phyloP scores from a whole-genome alignment of 306 rosid genomes.

The Datisca glomerata region DNA sequence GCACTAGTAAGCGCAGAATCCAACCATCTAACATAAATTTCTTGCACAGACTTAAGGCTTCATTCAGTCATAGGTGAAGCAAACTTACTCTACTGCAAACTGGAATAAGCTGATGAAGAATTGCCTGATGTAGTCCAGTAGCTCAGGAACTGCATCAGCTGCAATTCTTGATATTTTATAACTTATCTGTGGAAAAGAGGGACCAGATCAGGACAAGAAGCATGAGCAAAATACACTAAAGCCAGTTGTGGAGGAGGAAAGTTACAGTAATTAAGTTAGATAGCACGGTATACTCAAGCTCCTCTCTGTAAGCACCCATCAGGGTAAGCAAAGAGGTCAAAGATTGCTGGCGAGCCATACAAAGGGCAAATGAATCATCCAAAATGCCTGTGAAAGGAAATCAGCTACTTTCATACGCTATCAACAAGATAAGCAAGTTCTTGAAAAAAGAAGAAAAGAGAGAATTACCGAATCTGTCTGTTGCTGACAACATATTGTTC shows the following conservation, averaged over 20 bases:
- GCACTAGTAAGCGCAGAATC: no score
- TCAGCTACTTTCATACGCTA: conserved; percentile 11
- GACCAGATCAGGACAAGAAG: conserved; percentile 17
- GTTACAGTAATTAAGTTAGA: conserved; percentile 71
- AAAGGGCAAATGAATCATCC: conserved; percentile 83
- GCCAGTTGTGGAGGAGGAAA: conserved; percentile 5
- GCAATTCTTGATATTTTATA: conserved; percentile 37
- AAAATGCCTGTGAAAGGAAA: conserved; percentile 52
- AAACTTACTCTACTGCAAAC: conserved; percentile 68
- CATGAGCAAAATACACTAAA: conserved; percentile 6
- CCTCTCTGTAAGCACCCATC: conserved; percentile 72
- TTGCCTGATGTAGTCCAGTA: conserved; percentile 34
- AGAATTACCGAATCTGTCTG: conserved; percentile 75
- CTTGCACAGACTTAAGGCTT: neutral
- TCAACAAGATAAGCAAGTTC: conserved; percentile 1
- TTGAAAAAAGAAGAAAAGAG: no score
- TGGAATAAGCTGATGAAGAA: conserved; percentile 54
- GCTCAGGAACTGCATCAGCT: conserved; percentile 74
- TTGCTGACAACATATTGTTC: conserved; percentile 49
- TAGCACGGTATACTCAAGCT: conserved; percentile 73
- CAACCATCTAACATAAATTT: neutral
- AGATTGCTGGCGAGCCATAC: conserved; percentile 64
- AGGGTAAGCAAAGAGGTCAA: conserved; percentile 61
- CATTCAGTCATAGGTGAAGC: neutral
- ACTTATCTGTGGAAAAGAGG: conserved; percentile 43